Percentiles rank a stretch among this genome's conserved stretches.
Conservation (phyloP, 495 filamentous ascomycete genomes). For the Penicillium paradoxum region DNA sequence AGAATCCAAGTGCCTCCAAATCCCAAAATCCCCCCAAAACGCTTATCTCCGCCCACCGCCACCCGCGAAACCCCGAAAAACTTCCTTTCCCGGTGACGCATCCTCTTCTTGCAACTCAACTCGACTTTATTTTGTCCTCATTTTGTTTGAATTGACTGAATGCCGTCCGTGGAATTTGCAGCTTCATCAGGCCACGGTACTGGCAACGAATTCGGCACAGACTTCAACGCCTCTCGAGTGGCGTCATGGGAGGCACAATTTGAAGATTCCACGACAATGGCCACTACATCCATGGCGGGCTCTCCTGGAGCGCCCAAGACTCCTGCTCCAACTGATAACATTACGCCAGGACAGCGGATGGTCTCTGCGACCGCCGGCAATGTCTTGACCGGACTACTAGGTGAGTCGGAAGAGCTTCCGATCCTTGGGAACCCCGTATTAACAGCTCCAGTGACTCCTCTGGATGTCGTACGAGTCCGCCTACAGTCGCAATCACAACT, state of each 20-base stretch:
- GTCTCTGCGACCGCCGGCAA: conserved; percentile 87
- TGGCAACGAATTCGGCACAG: conserved; percentile 10
- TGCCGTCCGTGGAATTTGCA: conserved; percentile 15
- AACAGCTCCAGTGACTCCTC: conserved; percentile 73
- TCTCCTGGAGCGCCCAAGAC: conserved; percentile 16
- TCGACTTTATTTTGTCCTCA: not conserved
- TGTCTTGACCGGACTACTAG: conserved; percentile 80
- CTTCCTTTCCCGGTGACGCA: conserved; percentile 22
- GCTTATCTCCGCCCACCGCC: conserved; percentile 31
- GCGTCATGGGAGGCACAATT: conserved; percentile 35
- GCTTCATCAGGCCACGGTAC: conserved; percentile 7
- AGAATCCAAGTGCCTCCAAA: conserved; percentile 1
- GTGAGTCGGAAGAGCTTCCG: conserved; percentile 44
- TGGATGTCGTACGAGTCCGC: conserved; percentile 94
- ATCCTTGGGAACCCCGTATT: not conserved
- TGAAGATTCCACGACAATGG: conserved; percentile 35
- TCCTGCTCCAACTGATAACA: conserved; percentile 38
- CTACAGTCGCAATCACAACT: conserved; percentile 74
- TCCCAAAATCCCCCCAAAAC: not conserved
- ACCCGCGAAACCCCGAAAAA: conserved; percentile 31
- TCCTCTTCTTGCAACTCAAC: not conserved
- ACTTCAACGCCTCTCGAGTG: conserved; percentile 15
- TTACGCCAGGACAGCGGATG: conserved; percentile 86
- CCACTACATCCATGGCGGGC: conserved; percentile 29
- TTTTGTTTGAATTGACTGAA: conserved; percentile 11